These are phyloP conservation scores for Mycena capillaripes DNA, from an alignment of 768 basidiomycete genomes.

Conservation along the genomic window DNA sequence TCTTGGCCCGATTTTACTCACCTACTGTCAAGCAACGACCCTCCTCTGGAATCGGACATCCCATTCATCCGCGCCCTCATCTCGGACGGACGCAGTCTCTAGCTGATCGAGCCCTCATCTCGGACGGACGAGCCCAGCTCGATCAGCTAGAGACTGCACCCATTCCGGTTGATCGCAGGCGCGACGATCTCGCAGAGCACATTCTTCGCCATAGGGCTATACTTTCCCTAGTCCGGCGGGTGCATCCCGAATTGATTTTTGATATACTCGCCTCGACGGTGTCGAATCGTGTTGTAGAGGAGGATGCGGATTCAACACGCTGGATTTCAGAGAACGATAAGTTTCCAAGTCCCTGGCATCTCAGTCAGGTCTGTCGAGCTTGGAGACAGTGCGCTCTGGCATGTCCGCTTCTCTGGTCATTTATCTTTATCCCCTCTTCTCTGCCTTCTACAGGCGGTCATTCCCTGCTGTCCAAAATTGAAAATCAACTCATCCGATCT, in stretches of 20 bases:
- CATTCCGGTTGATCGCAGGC: background rate
- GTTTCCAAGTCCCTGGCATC: background rate
- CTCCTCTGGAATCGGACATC: background rate
- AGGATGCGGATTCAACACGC: too few species aligned
- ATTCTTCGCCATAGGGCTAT: background rate
- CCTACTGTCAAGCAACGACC: background rate
- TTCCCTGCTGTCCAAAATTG: background rate
- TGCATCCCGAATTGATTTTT: slow-evolving; percentile 1
- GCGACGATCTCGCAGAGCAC: background rate
- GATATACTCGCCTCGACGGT: background rate
- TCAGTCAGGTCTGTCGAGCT: background rate
- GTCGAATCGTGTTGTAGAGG: too few species aligned
- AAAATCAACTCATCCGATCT: background rate
- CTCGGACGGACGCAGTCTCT: background rate
- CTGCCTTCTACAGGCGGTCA: too few species aligned
- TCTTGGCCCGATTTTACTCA: background rate
- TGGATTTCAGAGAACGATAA: background rate
- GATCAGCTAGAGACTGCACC: background rate
- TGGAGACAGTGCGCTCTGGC: background rate
- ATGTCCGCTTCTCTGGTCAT: background rate
- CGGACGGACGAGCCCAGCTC: background rate
- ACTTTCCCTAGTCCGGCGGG: background rate
- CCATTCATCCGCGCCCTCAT: background rate
- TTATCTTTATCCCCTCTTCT: background rate
- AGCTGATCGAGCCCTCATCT: background rate